A percentile compares a stretch with the other conserved stretches of the same genome.
phyloP scores from a whole-genome alignment of 345 rosid species.

The Cardiospermum halicacabum region DNA sequence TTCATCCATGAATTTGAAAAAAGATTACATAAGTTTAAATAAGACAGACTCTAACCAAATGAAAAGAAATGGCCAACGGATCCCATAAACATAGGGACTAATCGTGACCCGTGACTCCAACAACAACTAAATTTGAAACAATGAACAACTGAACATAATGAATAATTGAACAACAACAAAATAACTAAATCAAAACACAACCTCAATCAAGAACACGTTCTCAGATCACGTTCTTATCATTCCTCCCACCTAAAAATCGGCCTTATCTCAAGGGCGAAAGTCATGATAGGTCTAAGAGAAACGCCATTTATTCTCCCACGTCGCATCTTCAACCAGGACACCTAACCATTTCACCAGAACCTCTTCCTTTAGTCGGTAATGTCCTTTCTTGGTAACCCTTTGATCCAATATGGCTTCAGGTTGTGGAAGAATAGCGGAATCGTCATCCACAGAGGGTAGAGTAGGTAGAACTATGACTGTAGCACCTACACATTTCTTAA shows the following conservation, averaged over 20 bases:
- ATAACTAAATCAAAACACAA: no score
- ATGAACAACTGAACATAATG: no score
- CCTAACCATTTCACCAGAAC: not conserved
- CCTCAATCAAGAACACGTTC: no score
- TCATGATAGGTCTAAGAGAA: not conserved
- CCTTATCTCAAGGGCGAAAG: not conserved
- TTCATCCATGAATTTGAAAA: no score
- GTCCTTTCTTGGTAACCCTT: not conserved
- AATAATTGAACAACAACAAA: no score
- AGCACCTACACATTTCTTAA: not conserved
- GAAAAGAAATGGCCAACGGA: no score
- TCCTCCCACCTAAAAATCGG: not conserved
- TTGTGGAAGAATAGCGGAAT: not conserved
- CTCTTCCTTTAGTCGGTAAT: not conserved
- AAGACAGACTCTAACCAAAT: no score
- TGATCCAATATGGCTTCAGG: not conserved
- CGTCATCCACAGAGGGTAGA: not conserved
- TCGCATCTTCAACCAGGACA: not conserved
- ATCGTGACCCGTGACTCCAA: no score
- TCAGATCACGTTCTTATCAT: no score
- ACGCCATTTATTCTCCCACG: not conserved
- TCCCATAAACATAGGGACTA: no score
- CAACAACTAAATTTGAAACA: no score
- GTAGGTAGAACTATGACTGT: not conserved
- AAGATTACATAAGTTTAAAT: no score